Conservation (phyloP, 2,329 filamentous ascomycete genomes). For the Epicoccum sorghinum region DNA sequence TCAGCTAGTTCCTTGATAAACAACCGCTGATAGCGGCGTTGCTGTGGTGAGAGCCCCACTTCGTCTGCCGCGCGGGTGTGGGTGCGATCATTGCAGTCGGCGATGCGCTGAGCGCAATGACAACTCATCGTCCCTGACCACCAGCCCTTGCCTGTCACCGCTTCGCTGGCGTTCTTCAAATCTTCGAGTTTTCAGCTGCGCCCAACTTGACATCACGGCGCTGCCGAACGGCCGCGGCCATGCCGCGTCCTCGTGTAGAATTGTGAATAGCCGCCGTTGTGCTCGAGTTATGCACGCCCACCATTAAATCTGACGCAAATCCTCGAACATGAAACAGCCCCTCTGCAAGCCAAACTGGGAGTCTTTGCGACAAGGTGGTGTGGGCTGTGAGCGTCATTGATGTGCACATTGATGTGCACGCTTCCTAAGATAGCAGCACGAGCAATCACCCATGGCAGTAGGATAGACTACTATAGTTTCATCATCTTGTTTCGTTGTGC, state of each 20-base stretch:
- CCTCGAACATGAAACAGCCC: too few relatives aligned
- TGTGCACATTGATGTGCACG: too few relatives aligned
- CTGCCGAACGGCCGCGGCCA: neutral
- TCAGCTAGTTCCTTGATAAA: constrained; percentile 17
- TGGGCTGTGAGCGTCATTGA: too few relatives aligned
- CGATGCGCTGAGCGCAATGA: constrained; percentile 5
- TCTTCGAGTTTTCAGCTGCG: constrained; percentile 17
- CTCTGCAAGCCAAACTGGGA: too few relatives aligned
- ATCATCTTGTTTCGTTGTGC: neutral
- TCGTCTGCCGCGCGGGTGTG: constrained; percentile 13
- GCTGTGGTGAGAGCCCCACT: constrained; percentile 16
- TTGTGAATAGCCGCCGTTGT: too few relatives aligned
- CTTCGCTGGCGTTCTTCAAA: constrained; percentile 16
- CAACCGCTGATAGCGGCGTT: constrained; percentile 20
- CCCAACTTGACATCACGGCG: constrained; percentile 11
- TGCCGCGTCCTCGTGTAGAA: neutral
- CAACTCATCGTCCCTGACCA: constrained; percentile 15
- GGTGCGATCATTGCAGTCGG: constrained; percentile 6
- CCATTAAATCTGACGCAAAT: too few relatives aligned
- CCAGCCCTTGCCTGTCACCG: constrained; percentile 14
- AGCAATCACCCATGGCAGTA: neutral
- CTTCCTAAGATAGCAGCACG: neutral
- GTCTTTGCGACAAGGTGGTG: too few relatives aligned
- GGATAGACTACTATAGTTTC: neutral
- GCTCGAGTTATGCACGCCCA: too few relatives aligned